Base-by-base conservation (phyloP, 768 basidiomycete genomes). In the Stropharia rugosoannulata region DNA sequence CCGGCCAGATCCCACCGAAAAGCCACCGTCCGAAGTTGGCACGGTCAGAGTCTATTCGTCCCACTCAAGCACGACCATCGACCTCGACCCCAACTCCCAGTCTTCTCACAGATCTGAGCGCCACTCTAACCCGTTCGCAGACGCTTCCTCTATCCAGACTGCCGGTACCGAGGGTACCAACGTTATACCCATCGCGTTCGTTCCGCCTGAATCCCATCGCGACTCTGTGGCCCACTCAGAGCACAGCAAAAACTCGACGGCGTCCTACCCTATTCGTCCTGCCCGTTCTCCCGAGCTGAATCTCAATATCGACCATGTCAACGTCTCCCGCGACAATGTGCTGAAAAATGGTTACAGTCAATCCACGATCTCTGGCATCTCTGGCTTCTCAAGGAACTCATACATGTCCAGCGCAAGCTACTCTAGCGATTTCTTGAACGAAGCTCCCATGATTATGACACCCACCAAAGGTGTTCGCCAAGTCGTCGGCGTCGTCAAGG, bases 161-260 rank as follows among this genome's bases (percentile, higher is more conserved):
- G 83, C 86, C n/a, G 80, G 83, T 42, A 87, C 90, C 12, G 86
- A 89, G 65, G 82, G 83, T 41, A 89, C 91, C 19, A 93, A 93
- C 62, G 90, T 92, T 60, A 93, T 93, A 55, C 90, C 90, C 58
- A 93, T 93, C 57, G 90, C 90, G 11, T 77, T 93, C 41, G 86
- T 93, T 36, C 72, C 86, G 19, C 82, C 87, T 15, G 82, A 82
- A 18, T 77, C 80, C 46, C 68, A 58, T 35, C 74, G 70, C 40
- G 51, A 70, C 39, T 67, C 68, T 8, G 59, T 67, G 9, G 59
- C 70, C 48, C 59, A 58, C 19, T 68, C 71, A 7, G 68, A 69
- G 15, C 55, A 66, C 19, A 63, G 68, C 63, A 44, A 42, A n/a
- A 55, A 65, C 13, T 64, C 66, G 27, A 67, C 68, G 9, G 78